Conservation (phyloP, 2,329 filamentous ascomycete genomes). For the Monilinia polystroma region DNA sequence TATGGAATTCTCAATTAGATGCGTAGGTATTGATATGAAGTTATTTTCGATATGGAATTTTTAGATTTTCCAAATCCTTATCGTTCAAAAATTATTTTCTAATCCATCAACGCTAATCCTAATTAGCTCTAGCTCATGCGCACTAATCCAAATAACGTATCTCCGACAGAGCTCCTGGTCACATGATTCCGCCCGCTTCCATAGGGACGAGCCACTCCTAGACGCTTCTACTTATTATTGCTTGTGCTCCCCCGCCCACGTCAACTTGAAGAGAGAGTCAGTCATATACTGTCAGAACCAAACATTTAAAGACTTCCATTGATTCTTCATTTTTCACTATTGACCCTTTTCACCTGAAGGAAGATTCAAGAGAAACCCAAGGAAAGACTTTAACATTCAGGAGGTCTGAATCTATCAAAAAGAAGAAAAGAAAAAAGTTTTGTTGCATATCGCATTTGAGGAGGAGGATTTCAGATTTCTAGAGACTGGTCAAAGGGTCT, state of each 20-base stretch:
- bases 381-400: neutral
- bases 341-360: neutral
- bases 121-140: neutral
- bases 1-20: slow-evolving; percentile 22
- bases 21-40: neutral
- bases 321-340: neutral
- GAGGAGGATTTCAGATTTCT: slow-evolving; percentile 16
- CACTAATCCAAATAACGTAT: slow-evolving; percentile 5
- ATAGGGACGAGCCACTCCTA: slow-evolving; percentile 8
- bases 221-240: slow-evolving; percentile 20
- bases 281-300: neutral
- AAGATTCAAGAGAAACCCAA: neutral
- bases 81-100: slow-evolving; percentile 24
- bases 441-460: slow-evolving; percentile 25
- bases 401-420: slow-evolving; percentile 22
- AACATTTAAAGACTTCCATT: neutral
- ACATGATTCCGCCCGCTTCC: slow-evolving; percentile 21
- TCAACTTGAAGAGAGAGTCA: neutral
- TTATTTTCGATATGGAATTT: slow-evolving; percentile 17
- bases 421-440: slow-evolving; percentile 18
- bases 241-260: slow-evolving; percentile 21
- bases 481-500: slow-evolving; percentile 8
- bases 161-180: neutral
- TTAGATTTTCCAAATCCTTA: slow-evolving; percentile 22
- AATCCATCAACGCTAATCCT: slow-evolving; percentile 16